Evolutionary conservation across 768 basidiomycete genomes (phyloP), one percentile per base, ranked within the genome.

Genomic region (Sarcodon aspratus): DNA sequence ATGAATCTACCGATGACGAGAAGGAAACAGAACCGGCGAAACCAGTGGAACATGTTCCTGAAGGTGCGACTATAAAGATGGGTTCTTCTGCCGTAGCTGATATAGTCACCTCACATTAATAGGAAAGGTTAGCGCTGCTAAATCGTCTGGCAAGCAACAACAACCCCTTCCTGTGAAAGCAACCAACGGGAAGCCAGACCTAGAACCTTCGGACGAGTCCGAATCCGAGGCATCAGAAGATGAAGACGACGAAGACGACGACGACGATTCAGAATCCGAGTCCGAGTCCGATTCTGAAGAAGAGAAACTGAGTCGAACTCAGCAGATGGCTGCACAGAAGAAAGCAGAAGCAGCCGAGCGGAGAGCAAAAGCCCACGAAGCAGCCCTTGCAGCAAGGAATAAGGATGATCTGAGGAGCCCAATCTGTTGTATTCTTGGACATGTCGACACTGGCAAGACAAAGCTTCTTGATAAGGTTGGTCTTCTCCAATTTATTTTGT

Each of bases 371-470:
- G 82, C 85, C 8, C 85, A 84, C 56, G 81, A 88, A 63, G 85
- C 79, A 31, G 94, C 96, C 2, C 64, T 94, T 50, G 88, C 93
- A 37, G 87, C 85, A 4, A 69, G 90, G 46, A 90, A 69, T 62
- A 92, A 88, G 64, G 92, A 98, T 56, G 70, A 98, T 62, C 68
- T 99, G 44, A 85, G 96, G 38, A 90, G 85, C 62, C 96, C 96
- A 11, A 99, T 99, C 62, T 98, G 95, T 62, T 97, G 95, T 78
- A 99, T 99, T 58, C 66, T 99, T 53, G 96, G 96, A 51, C 96
- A 99, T 64, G 96, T 99, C 76, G 96, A 99, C 73, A 97, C 94
- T 4, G 96, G 96, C 52, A 99, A 99, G 69, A 99, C 96, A 11
- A 97, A 96, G 66, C 71, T 99, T 36, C 67, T 99, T 57, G 96